Evolutionary conservation across 805 yeast genomes (phyloP).

Genomic region (Candida maesae): DNA sequence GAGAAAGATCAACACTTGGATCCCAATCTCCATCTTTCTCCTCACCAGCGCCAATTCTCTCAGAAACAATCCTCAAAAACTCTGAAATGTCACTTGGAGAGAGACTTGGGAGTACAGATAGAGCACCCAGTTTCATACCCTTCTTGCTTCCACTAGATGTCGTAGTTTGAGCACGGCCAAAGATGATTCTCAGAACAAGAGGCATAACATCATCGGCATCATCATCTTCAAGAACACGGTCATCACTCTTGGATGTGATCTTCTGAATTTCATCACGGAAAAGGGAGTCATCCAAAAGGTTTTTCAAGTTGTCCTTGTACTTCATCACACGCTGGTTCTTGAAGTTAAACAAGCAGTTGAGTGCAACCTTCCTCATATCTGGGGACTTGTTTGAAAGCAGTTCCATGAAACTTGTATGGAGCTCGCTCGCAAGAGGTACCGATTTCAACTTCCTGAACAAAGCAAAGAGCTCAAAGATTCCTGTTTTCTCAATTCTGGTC

Average conservation of each 20-base stretch:
- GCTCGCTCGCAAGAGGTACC: conserved; percentile 47
- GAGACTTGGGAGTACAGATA: conserved; percentile 58
- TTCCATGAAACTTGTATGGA: conserved; percentile 49
- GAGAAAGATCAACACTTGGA: conserved; percentile 16
- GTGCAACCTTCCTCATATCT: conserved; percentile 67
- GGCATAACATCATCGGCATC: conserved; percentile 68
- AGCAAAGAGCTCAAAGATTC: conserved; percentile 58
- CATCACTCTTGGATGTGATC: conserved; percentile 51
- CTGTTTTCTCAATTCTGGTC: conserved; percentile 50
- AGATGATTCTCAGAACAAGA: conserved; percentile 68
- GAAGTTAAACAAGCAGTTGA: conserved; percentile 65
- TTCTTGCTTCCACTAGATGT: conserved; percentile 65
- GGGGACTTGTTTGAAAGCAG: conserved; percentile 58
- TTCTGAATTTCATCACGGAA: conserved; percentile 82
- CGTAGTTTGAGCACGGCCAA: conserved; percentile 79
- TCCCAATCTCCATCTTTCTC: conserved; percentile 17
- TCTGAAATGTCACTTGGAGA: conserved; percentile 46
- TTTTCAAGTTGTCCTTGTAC: conserved; percentile 69
- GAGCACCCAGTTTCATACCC: conserved; percentile 68
- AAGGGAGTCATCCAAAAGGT: conserved; percentile 73
- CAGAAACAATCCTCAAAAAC: conserved; percentile 62
- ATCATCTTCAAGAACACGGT: conserved; percentile 50
- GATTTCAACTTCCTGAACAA: conserved; percentile 60
- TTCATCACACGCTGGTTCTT: conserved; percentile 54
- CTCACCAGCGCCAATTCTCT: conserved; percentile 40